Evolutionary conservation across 2,329 filamentous ascomycete genomes (phyloP), one percentile per base, ranked within the genome.

Genomic region (Fusarium lateritium): DNA sequence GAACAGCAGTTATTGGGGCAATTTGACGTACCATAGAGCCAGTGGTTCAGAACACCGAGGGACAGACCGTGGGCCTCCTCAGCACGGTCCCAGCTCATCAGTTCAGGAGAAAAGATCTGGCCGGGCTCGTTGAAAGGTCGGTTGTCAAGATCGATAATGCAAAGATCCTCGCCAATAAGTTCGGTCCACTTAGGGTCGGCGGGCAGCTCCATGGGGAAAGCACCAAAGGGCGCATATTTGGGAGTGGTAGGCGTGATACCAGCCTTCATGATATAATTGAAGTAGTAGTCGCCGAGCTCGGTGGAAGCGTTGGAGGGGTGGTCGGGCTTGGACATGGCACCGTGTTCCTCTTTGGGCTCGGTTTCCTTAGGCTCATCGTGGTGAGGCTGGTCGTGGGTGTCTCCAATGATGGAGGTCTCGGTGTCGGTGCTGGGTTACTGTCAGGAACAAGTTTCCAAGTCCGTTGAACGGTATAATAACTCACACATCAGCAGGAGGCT

Each of bases 61-160:
- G 82, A 82, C 11, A 81, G 71, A 33, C 79, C 78, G 50, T 79
- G 77, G 15, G 83, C 67, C 43, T 74, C 67, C 2, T 66, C 46
- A 14, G 75, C 59, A 19, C 78, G 67, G 28, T 79, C 73, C 80
- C 80, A 83, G 56, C 69, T 75, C 75, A 83, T 81, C 44, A 72
- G 46, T 1, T 71, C 47, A 2, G 75, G 66, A 7, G 76, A 75
- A 50, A 81, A 83, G 42, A 82, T 73, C 67, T 79, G 73, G 31
- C 78, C 78, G 5, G 77, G 63, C 44, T 73, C 71, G 49, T 77
- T 67, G 54, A 83, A 83, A 4, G 73, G 71, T 31, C 82, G 80
- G 69, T 79, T 82, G 70, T 83, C 82, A 45, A 83, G 75, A 59
- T 83, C 82, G 65, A 83, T 80, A 65, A 83, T 82, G 78, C 81